phyloP scores from a whole-genome alignment of 2,329 filamentous ascomycete genomes.

The Verticillium alfalfae region DNA sequence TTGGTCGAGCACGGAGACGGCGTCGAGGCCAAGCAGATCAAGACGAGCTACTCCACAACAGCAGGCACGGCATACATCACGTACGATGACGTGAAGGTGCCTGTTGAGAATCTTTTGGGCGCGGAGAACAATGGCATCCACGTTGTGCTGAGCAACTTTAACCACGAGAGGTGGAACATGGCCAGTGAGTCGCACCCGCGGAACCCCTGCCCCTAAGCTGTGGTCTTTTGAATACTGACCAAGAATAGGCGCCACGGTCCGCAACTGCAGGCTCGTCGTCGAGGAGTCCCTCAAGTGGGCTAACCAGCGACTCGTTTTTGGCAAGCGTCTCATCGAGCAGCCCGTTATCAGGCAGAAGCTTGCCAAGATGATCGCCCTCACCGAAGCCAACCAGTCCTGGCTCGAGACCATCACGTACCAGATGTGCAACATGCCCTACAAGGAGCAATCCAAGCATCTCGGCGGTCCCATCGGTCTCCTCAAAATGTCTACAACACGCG shows the following conservation, averaged over 20 bases:
- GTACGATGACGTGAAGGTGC: constrained; percentile 83
- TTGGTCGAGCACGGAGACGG: constrained; percentile 69
- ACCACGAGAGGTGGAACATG: constrained; percentile 81
- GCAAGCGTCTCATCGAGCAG: constrained; percentile 76
- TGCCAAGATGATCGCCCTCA: constrained; percentile 79
- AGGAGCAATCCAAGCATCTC: constrained; percentile 67
- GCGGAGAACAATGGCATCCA: constrained; percentile 81
- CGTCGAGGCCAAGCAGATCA: constrained; percentile 71
- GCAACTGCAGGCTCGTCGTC: constrained; percentile 62
- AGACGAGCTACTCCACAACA: constrained; percentile 73
- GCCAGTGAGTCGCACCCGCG: constrained; percentile 38
- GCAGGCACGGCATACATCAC: constrained; percentile 77
- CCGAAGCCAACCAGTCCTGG: constrained; percentile 81
- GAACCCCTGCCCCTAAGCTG: constrained; percentile 7
- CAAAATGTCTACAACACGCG: constrained; percentile 72
- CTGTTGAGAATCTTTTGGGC: constrained; percentile 70
- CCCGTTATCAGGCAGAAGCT: constrained; percentile 80
- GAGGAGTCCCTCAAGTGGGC: constrained; percentile 87
- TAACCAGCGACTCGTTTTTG: constrained; percentile 80
- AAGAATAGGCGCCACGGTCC: constrained; percentile 46
- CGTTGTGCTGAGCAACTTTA: constrained; percentile 83
- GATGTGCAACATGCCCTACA: constrained; percentile 81
- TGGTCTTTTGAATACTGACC: neutral
- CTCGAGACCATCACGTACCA: constrained; percentile 81
- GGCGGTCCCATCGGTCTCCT: constrained; percentile 78